Conservation (phyloP, 176 grass and related monocot species). For the barley (Hordeum vulgare) region MorexV3_pseudomolecules_assembly NC_058524.1:521760328-521760827, state of each 20-base stretch:
- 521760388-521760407: conserved; percentile 96
- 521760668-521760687: conserved; percentile 75
- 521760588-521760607: conserved; percentile 49
- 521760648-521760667: conserved; percentile 61
- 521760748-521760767: conserved; percentile 94
- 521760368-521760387: conserved; percentile 66
- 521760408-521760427: conserved; percentile 59
- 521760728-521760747: conserved; percentile 63
- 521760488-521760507: conserved; percentile 58
- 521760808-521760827: conserved; percentile 70
- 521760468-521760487: conserved; percentile 71
- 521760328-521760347: conserved; percentile 80
- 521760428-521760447: conserved; percentile 85
- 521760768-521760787: conserved; percentile 65
- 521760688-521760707: conserved; percentile 57
- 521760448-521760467: conserved; percentile 72
- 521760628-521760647: conserved; percentile 70
- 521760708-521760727: conserved; percentile 28
- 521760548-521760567: conserved; percentile 84
- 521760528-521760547: conserved; percentile 56
- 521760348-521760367: conserved; percentile 90
- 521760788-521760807: conserved; percentile 75
- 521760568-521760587: conserved; percentile 66
- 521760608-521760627: conserved; percentile 80
- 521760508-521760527: conserved; percentile 75